Percentiles rank a stretch among this genome's conserved stretches.
These are phyloP conservation scores for Annona squamosa DNA, from an alignment of 164 flowering plant species.

Conservation along the genomic window DNA sequence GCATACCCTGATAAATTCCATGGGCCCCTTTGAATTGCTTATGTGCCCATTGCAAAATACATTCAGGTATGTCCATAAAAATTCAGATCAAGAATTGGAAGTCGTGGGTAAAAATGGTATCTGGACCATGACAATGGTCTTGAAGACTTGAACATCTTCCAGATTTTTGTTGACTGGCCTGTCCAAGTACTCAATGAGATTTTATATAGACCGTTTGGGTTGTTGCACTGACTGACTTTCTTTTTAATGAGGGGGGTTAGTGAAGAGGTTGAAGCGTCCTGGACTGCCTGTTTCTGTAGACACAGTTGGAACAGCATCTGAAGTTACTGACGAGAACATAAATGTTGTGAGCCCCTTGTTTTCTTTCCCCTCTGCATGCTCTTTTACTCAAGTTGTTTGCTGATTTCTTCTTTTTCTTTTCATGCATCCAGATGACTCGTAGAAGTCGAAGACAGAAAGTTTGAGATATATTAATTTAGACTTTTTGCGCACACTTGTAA, in stretches of 20 bases:
- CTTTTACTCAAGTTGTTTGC: neutral
- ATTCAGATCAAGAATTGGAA: neutral
- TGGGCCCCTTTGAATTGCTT: neutral
- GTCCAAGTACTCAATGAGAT: no score
- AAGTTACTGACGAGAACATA: neutral
- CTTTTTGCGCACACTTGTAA: neutral
- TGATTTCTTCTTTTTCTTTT: neutral
- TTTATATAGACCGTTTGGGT: no score
- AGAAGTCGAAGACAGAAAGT: constrained; percentile 6
- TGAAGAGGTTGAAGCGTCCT: neutral
- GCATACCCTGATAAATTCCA: neutral
- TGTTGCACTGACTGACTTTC: no score
- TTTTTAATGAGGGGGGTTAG: neutral
- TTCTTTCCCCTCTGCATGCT: neutral
- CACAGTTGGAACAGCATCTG: neutral
- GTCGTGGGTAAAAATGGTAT: no score
- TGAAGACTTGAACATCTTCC: no score
- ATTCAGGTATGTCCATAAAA: neutral
- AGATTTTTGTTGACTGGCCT: no score
- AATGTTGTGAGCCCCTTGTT: neutral
- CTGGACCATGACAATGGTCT: no score
- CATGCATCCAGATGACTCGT: constrained; percentile 1
- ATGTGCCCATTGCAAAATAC: neutral
- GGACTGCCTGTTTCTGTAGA: neutral
- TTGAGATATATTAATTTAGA: neutral